Conservation (phyloP, 2,329 filamentous ascomycete genomes). For the Colletotrichum aenigma region DNA sequence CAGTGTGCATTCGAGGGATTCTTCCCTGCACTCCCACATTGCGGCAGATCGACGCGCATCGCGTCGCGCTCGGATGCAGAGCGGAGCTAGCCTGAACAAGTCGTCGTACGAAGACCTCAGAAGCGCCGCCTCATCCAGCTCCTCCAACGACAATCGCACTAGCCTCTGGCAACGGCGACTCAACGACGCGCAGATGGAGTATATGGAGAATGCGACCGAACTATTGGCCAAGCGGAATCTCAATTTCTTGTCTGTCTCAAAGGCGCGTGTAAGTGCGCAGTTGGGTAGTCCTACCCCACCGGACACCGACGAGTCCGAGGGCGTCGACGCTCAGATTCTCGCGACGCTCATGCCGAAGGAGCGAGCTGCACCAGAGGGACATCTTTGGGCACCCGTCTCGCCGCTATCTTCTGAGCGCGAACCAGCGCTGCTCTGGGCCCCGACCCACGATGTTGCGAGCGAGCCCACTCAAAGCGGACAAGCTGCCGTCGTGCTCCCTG, state of each 20-base stretch:
- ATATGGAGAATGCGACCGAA: conserved; percentile 43
- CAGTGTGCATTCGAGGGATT: conserved; percentile 17
- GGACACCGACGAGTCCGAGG: conserved; percentile 53
- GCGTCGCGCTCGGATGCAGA: conserved; percentile 40
- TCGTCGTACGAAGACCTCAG: conserved; percentile 28
- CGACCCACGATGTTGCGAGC: conserved; percentile 2
- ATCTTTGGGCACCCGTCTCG: conserved; percentile 11
- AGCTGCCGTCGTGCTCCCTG: conserved; percentile 25
- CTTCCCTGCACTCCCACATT: conserved; percentile 29
- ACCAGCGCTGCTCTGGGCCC: not conserved
- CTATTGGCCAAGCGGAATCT: conserved; percentile 39
- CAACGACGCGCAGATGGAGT: conserved; percentile 49
- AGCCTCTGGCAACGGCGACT: conserved; percentile 49
- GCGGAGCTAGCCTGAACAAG: conserved; percentile 25
- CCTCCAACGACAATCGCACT: conserved; percentile 33
- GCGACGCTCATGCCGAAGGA: conserved; percentile 17
- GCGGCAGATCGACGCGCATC: conserved; percentile 42
- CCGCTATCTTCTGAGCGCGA: conserved; percentile 11
- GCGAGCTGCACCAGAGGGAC: conserved; percentile 5
- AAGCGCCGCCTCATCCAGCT: conserved; percentile 30
- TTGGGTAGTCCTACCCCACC: conserved; percentile 59
- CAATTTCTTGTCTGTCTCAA: conserved; percentile 40
- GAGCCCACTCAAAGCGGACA: not conserved
- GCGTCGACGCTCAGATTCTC: conserved; percentile 32
- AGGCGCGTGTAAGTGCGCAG: conserved; percentile 27